These are phyloP conservation scores for Pseudisothecium myosuroides DNA, from an alignment of 225 moss, liverwort and hornwort species.

Conservation along the genomic window DNA sequence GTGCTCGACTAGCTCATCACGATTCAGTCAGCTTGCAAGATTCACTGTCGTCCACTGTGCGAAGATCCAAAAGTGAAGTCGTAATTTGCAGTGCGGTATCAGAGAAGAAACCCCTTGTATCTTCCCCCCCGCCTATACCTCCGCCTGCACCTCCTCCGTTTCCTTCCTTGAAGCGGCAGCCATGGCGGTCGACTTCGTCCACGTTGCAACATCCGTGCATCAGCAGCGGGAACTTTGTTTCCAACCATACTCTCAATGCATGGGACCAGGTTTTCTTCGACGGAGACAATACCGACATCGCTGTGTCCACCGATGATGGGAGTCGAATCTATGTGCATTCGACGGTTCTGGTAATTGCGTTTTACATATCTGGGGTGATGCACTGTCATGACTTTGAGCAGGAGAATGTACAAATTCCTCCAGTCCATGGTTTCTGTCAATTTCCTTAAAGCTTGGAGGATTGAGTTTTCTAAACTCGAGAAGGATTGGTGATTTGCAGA, in stretches of 20 bases:
- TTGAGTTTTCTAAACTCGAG: background rate
- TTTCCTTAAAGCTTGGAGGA: background rate
- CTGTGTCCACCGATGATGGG: conserved; percentile 45
- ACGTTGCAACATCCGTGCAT: background rate
- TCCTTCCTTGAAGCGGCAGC: conserved; percentile 14
- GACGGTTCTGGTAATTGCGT: conserved; percentile 36
- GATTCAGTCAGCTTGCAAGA: conserved; percentile 3
- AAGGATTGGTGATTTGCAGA: conserved; percentile 13
- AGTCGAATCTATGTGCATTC: conserved; percentile 48
- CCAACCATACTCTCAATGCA: conserved; percentile 20
- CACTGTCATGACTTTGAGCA: background rate
- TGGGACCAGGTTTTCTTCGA: conserved; percentile 53
- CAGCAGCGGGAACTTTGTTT: background rate
- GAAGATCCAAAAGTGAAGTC: background rate
- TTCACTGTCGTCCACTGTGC: background rate
- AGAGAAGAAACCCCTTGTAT: background rate
- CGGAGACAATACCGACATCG: conserved; percentile 33
- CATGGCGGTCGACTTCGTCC: background rate
- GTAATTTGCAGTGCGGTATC: background rate
- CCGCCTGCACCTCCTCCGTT: conserved; percentile 35
- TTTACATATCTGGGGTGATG: background rate
- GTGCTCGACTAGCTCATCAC: background rate
- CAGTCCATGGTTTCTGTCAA: background rate
- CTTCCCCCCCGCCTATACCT: background rate
- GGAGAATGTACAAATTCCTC: background rate